Evolutionary conservation across 768 basidiomycete genomes (phyloP).

Genomic region (Amanita polypyramis): DNA sequence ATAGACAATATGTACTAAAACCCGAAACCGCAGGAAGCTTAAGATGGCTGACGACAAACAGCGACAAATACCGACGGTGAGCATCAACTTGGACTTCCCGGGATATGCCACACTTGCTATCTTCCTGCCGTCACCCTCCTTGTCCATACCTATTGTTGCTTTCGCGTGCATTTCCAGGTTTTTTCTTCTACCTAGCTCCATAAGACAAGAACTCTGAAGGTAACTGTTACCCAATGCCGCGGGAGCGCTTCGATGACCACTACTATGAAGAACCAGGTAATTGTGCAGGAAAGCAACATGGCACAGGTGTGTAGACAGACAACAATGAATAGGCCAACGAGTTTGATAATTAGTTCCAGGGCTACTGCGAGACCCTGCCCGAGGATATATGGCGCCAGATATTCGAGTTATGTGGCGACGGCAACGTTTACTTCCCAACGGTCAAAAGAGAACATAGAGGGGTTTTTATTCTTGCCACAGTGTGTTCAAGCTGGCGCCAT

Average conservation of each 20-base stretch:
- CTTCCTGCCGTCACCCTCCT: background rate
- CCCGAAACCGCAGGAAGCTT: conserved; percentile 5
- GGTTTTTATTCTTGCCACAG: background rate
- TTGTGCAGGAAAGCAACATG: background rate
- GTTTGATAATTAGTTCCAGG: background rate
- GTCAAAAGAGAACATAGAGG: background rate
- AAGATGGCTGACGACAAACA: background rate
- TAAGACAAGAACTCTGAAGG: background rate
- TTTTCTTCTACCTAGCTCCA: no score
- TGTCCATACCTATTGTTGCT: background rate
- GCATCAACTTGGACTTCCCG: background rate
- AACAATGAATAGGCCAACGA: background rate
- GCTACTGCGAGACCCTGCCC: background rate
- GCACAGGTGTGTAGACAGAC: background rate
- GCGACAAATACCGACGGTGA: background rate
- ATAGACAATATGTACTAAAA: conserved; percentile 32
- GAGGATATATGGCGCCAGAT: background rate
- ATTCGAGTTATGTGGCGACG: background rate
- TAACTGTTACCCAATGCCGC: background rate
- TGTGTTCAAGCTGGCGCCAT: background rate
- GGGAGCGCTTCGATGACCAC: background rate
- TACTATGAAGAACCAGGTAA: background rate
- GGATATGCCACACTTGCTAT: background rate
- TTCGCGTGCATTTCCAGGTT: background rate
- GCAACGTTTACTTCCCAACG: background rate